phyloP scores from a whole-genome alignment of 208 protist genomes.

The Leishmania tarentolae region DNA sequence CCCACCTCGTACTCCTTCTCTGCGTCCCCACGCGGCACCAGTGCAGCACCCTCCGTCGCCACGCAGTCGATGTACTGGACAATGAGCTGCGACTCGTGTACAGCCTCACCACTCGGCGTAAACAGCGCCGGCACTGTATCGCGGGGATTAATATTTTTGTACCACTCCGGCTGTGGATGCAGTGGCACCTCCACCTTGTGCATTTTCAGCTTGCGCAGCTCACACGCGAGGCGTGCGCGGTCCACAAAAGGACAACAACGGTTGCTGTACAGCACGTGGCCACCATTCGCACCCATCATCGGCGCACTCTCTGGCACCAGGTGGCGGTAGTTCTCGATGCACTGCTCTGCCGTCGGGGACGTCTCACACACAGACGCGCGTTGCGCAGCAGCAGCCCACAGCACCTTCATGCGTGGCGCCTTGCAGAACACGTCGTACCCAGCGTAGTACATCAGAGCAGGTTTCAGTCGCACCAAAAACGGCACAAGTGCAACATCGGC shows the following conservation, averaged over 20 bases:
- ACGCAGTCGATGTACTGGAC: conserved; percentile 63
- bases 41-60: conserved; percentile 11
- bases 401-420: conserved; percentile 59
- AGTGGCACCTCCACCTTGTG: conserved; percentile 55
- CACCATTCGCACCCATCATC: conserved; percentile 36
- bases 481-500: conserved; percentile 73
- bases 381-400: conserved; percentile 48
- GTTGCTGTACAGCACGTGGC: conserved; percentile 60
- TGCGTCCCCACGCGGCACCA: conserved; percentile 51
- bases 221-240: conserved; percentile 54
- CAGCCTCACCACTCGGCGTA: conserved; percentile 49
- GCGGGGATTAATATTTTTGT: conserved; percentile 58
- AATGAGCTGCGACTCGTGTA: conserved; percentile 72
- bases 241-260: conserved; percentile 61
- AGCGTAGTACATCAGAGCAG: conserved; percentile 58
- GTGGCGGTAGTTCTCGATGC: conserved; percentile 38
- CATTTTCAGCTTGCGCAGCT: conserved; percentile 44
- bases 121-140: conserved; percentile 70
- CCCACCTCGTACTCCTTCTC: conserved; percentile 50
- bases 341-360: conserved; percentile 40
- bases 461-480: conserved; percentile 67
- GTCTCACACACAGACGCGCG: conserved; percentile 60
- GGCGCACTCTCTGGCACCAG: conserved; percentile 42
- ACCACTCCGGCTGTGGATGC: conserved; percentile 53
- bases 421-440: conserved; percentile 72